Evolutionary conservation across 805 yeast genomes (phyloP).

Genomic region (Nakazawaea peltata): DNA sequence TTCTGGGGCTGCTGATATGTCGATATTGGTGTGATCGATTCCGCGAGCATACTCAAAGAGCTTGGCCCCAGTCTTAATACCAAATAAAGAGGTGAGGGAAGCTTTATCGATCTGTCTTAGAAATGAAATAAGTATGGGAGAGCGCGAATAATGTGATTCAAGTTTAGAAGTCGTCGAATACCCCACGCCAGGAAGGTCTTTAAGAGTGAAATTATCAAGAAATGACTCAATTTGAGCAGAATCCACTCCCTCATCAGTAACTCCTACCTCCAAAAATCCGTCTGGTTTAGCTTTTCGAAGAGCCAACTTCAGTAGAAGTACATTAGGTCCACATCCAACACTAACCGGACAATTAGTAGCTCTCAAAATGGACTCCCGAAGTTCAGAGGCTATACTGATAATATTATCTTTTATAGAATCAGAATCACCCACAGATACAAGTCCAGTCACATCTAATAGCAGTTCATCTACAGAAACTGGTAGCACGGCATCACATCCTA

Average conservation of each 20-base stretch:
- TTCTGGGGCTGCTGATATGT: constrained; percentile 38
- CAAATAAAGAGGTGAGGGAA: constrained; percentile 42
- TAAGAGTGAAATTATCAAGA: constrained; percentile 27
- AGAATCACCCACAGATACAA: constrained; percentile 12
- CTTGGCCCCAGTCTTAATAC: constrained; percentile 63
- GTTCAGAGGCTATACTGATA: constrained; percentile 19
- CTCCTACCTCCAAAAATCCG: constrained; percentile 35
- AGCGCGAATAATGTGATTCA: constrained; percentile 19
- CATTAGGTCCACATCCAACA: constrained; percentile 69
- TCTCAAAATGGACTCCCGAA: constrained; percentile 32
- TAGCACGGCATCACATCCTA: constrained; percentile 42
- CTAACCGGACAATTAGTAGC: constrained; percentile 63
- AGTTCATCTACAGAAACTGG: constrained; percentile 95
- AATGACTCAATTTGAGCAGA: constrained; percentile 20
- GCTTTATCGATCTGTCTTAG: constrained; percentile 25
- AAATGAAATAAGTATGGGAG: constrained; percentile 27
- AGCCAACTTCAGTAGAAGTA: constrained; percentile 71
- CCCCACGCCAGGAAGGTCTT: constrained; percentile 61
- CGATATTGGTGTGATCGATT: constrained; percentile 52
- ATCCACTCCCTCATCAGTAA: no score
- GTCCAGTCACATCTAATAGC: constrained; percentile 49
- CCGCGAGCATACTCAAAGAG: constrained; percentile 58
- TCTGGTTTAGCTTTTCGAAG: constrained; percentile 73
- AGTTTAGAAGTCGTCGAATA: constrained; percentile 40
- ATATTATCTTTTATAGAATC: constrained; percentile 16